Evolutionary conservation across 2,329 filamentous ascomycete species (phyloP).

Genomic region (Paraphaeosphaeria sporulosa): DNA sequence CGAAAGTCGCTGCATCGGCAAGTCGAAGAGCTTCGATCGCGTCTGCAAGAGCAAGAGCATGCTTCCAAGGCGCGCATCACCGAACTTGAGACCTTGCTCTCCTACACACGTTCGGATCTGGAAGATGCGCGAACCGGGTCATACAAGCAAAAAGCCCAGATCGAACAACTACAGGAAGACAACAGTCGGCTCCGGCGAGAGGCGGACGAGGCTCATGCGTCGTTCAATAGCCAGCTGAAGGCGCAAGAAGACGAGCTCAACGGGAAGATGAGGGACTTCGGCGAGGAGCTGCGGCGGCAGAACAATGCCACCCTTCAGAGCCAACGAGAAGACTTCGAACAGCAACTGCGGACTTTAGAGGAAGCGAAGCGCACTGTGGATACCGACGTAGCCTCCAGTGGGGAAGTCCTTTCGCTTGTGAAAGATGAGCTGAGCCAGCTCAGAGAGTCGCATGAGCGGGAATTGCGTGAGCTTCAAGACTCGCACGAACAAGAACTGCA

Average conservation of each 20-base stretch:
- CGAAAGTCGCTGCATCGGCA: slow-evolving; percentile 24
- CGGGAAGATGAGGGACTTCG: slow-evolving; percentile 34
- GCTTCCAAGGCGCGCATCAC: slow-evolving; percentile 40
- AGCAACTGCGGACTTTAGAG: slow-evolving; percentile 24
- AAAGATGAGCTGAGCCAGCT: slow-evolving; percentile 26
- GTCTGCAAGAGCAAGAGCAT: slow-evolving; percentile 37
- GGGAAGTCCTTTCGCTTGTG: slow-evolving; percentile 23
- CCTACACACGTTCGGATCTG: slow-evolving; percentile 43
- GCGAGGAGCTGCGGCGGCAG: slow-evolving; percentile 37
- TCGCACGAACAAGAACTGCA: slow-evolving; percentile 23
- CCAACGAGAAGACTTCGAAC: slow-evolving; percentile 35
- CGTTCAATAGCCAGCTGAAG: slow-evolving; percentile 24
- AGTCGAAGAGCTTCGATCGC: slow-evolving; percentile 34
- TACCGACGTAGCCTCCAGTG: slow-evolving; percentile 21
- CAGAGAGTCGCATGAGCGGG: slow-evolving; percentile 21
- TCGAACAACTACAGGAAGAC: slow-evolving; percentile 26
- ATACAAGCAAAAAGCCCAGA: slow-evolving; percentile 39
- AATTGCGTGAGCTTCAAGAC: slow-evolving; percentile 18
- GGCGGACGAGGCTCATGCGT: slow-evolving; percentile 15
- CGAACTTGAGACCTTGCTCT: slow-evolving; percentile 45
- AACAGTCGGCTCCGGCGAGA: slow-evolving; percentile 25
- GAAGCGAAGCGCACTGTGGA: slow-evolving; percentile 27
- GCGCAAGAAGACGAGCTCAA: slow-evolving; percentile 31
- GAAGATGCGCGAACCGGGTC: slow-evolving; percentile 37
- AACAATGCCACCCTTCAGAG: slow-evolving; percentile 35